These are phyloP conservation scores for Phylloporus arenicola DNA, from an alignment of 768 basidiomycete genomes.

Conservation along the genomic window DNA sequence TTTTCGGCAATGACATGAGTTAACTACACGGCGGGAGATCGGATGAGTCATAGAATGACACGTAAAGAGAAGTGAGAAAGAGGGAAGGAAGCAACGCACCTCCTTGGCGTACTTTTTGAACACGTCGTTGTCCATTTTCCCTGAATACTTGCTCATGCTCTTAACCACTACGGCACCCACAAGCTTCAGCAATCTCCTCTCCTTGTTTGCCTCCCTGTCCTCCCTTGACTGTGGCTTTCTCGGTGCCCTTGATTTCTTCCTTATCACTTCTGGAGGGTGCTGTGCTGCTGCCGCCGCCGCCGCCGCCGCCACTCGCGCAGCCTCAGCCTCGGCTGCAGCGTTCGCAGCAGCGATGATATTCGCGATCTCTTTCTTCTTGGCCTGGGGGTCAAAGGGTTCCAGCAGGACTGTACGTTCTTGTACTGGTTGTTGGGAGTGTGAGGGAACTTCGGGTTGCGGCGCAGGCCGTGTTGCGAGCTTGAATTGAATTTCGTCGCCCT, in stretches of 20 bases:
- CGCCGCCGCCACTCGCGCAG: constrained; percentile 23
- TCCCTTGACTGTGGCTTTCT: constrained; percentile 45
- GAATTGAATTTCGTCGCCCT: constrained; percentile 23
- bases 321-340: constrained; percentile 32
- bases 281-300: constrained; percentile 16
- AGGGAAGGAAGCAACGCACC: constrained; percentile 40
- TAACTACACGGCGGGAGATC: constrained; percentile 44
- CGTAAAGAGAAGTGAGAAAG: background rate
- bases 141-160: constrained; percentile 84
- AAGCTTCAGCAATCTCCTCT: constrained; percentile 77
- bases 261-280: constrained; percentile 12
- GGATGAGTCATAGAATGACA: background rate
- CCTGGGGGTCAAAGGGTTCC: background rate
- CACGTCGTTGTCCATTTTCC: constrained; percentile 65
- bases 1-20: constrained; percentile 86
- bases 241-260: constrained; percentile 24
- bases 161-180: constrained; percentile 89
- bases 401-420: background rate
- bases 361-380: constrained; percentile 30
- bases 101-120: constrained; percentile 98
- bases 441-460: background rate
- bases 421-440: background rate
- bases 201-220: constrained; percentile 64
- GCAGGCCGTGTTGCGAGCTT: constrained; percentile 3
- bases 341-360: constrained; percentile 40